phyloP scores from a whole-genome alignment of 2,329 filamentous ascomycete genomes.

The Myotisia sp. region DNA sequence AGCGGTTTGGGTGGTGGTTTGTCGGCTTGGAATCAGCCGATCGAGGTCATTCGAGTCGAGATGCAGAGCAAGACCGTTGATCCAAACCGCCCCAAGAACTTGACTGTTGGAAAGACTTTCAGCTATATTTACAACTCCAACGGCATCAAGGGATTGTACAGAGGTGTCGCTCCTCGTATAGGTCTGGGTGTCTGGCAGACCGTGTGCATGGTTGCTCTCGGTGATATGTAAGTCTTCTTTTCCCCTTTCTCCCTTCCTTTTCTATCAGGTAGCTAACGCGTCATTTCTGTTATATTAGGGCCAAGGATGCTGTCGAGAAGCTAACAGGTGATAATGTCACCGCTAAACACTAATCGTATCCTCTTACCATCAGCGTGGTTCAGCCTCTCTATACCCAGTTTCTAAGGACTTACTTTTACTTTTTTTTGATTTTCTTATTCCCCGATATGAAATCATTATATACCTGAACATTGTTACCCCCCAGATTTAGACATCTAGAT shows the following conservation, averaged over 20 bases:
- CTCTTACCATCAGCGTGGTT: no score
- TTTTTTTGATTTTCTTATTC: no score
- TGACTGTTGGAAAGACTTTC: slow-evolving; percentile 76
- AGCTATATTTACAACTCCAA: slow-evolving; percentile 83
- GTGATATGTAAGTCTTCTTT: slow-evolving; percentile 66
- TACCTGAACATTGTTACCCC: no score
- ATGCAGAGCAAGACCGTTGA: slow-evolving; percentile 99
- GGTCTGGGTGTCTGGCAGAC: slow-evolving; percentile 97
- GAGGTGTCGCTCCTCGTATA: slow-evolving; percentile 85
- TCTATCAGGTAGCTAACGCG: slow-evolving; percentile 18
- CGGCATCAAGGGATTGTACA: slow-evolving; percentile 83
- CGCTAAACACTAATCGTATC: slow-evolving; percentile 51
- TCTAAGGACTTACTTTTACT: no score
- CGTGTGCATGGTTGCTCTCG: slow-evolving; percentile 97
- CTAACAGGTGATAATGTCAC: slow-evolving; percentile 49
- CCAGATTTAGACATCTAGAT: no score
- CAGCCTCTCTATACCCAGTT: no score
- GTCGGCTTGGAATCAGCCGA: slow-evolving; percentile 97
- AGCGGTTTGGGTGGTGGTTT: slow-evolving; percentile 82
- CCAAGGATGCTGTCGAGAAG: slow-evolving; percentile 52
- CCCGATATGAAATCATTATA: no score
- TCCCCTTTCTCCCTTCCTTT: slow-evolving; percentile 2
- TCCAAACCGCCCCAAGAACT: slow-evolving; percentile 95
- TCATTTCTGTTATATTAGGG: slow-evolving; percentile 31
- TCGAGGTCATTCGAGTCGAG: slow-evolving; percentile 98